Conservation (phyloP, 2,329 filamentous ascomycete genomes). For the Trichoderma atrobrunneum region DNA sequence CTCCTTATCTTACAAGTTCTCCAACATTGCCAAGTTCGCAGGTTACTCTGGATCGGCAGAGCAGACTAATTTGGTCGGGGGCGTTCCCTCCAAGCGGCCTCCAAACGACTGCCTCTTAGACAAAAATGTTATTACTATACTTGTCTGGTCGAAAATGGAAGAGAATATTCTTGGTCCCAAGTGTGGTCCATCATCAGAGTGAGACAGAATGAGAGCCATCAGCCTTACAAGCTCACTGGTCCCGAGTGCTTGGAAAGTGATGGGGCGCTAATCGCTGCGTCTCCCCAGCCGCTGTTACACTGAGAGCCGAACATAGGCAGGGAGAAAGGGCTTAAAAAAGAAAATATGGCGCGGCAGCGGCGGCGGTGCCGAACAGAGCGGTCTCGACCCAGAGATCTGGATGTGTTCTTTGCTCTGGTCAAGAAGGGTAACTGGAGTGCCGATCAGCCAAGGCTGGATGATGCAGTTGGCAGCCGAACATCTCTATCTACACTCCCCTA, state of each 20-base stretch:
- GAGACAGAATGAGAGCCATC: slow-evolving; percentile 8
- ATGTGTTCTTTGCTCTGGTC: background rate
- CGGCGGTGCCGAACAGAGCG: slow-evolving; percentile 18
- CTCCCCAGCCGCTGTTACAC: slow-evolving; percentile 17
- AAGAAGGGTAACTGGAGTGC: slow-evolving; percentile 10
- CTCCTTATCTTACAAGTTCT: background rate
- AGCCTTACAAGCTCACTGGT: slow-evolving; percentile 18
- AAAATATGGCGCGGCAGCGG: slow-evolving; percentile 14
- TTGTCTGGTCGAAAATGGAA: background rate
- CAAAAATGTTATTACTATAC: background rate
- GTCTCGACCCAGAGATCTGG: slow-evolving; percentile 20
- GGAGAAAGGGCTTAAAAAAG: slow-evolving; percentile 1
- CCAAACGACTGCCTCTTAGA: background rate
- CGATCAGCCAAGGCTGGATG: slow-evolving; percentile 9
- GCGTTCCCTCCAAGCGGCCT: background rate
- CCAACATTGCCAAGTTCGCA: background rate
- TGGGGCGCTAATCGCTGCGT: slow-evolving; percentile 17
- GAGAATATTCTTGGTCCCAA: background rate
- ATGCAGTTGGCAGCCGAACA: background rate
- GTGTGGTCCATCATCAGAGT: background rate
- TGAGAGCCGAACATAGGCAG: slow-evolving; percentile 9
- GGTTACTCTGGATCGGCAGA: background rate
- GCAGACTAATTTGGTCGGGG: background rate
- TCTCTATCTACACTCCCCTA: slow-evolving; percentile 5
- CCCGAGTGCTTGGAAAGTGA: slow-evolving; percentile 21